Evolutionary conservation across 805 yeast species (phyloP).

Genomic region (Candida quercuum): DNA sequence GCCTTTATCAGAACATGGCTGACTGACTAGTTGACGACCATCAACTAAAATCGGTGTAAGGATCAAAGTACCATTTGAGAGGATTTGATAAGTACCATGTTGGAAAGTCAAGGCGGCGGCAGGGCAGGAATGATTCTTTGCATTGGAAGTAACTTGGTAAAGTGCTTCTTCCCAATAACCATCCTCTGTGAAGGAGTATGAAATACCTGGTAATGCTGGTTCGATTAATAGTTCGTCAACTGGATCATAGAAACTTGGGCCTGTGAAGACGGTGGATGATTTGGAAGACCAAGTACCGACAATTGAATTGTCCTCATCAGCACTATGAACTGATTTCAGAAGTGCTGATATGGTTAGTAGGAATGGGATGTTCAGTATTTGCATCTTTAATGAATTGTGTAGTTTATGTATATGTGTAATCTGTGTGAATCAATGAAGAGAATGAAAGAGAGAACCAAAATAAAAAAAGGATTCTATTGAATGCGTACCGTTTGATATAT

Average conservation of each 20-base stretch:
- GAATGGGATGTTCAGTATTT: background rate
- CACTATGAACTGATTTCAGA: background rate
- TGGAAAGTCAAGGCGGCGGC: conserved; percentile 78
- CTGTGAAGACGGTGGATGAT: conserved; percentile 91
- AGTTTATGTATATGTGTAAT: no score
- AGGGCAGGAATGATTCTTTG: conserved; percentile 76
- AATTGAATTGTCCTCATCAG: conserved; percentile 25
- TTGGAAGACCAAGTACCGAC: conserved; percentile 96
- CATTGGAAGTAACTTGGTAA: conserved; percentile 70
- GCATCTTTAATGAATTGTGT: no score
- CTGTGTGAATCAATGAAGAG: background rate
- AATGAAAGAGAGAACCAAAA: no score
- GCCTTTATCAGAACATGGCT: conserved; percentile 72
- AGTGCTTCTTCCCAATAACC: conserved; percentile 89
- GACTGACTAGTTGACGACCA: conserved; percentile 85
- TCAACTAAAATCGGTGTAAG: conserved; percentile 78
- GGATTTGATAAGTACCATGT: conserved; percentile 75
- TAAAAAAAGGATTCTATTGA: no score
- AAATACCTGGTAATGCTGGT: conserved; percentile 93
- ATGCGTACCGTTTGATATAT: no score
- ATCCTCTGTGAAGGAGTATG: conserved; percentile 88
- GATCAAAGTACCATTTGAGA: conserved; percentile 59
- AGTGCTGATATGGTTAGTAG: background rate
- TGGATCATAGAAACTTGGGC: conserved; percentile 95
- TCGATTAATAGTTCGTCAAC: conserved; percentile 91